phyloP scores from a whole-genome alignment of 139 green algal genomes.

The Klebsormidium nitens region DNA sequence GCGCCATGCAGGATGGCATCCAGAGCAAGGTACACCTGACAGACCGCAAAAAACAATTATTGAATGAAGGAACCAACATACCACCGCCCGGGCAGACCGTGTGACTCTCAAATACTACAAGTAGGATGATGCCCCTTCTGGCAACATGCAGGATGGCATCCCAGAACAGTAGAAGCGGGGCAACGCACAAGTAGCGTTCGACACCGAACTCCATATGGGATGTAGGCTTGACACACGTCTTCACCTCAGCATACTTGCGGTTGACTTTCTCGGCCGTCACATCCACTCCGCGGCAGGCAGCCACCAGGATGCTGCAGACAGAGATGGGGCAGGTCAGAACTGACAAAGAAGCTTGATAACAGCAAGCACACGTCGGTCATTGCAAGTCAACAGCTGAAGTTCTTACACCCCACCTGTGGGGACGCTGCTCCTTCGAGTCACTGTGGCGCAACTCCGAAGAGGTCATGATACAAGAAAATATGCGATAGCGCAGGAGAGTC shows the following conservation, averaged over 20 bases:
- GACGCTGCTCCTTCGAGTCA: too few species aligned
- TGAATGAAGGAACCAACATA: background rate
- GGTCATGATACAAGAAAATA: too few species aligned
- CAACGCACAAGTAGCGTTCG: background rate
- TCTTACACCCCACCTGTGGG: too few species aligned
- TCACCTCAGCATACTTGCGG: conserved; percentile 33
- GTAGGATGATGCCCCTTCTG: background rate
- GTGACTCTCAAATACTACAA: background rate
- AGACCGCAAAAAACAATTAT: background rate
- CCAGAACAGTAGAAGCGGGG: background rate
- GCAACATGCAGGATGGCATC: background rate
- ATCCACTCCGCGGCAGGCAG: conserved; percentile 20
- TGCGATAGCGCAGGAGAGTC: too few species aligned
- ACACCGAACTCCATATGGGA: background rate
- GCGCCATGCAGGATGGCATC: conserved; percentile 11
- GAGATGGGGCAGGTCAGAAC: too few species aligned
- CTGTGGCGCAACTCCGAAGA: too few species aligned
- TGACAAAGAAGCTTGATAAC: too few species aligned
- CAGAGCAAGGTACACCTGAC: conserved; percentile 25
- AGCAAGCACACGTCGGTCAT: too few species aligned
- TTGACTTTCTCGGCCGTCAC: conserved; percentile 24
- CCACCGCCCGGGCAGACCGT: background rate
- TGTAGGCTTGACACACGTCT: background rate
- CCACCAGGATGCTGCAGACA: conserved; percentile 28
- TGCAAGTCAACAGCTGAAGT: too few species aligned